Conservation (phyloP, 2,329 filamentous ascomycete genomes). For the Fusarium annulatum region DNA sequence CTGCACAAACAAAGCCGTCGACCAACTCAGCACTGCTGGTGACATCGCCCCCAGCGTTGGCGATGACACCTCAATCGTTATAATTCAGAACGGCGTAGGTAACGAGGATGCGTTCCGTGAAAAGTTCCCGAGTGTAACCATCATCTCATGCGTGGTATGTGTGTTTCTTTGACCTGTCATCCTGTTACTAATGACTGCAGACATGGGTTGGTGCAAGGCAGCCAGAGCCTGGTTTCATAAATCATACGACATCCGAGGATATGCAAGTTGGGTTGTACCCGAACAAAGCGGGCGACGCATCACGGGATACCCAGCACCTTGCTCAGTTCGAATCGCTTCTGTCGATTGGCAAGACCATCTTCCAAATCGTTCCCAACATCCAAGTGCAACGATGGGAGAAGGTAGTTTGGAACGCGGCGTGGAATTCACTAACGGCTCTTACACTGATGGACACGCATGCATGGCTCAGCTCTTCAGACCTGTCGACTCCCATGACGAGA, state of each 20-base stretch:
- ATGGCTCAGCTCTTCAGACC: constrained; percentile 58
- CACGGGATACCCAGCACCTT: constrained; percentile 52
- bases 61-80: constrained; percentile 61
- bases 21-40: constrained; percentile 18
- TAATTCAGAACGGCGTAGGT: constrained; percentile 71
- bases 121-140: constrained; percentile 61
- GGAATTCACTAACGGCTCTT: constrained; percentile 70
- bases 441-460: constrained; percentile 63
- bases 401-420: constrained; percentile 69
- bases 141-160: constrained; percentile 66
- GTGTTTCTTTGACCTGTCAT: background rate
- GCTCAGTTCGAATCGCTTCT: constrained; percentile 55
- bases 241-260: constrained; percentile 63
- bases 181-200: constrained; percentile 37
- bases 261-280: constrained; percentile 66
- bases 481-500: constrained; percentile 61
- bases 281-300: constrained; percentile 47
- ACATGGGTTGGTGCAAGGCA: constrained; percentile 66
- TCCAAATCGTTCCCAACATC: constrained; percentile 63
- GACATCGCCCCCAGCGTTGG: constrained; percentile 51
- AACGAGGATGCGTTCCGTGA: constrained; percentile 66
- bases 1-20: constrained; percentile 38
- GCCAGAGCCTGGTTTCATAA: constrained; percentile 58
- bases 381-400: constrained; percentile 70
- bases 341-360: constrained; percentile 55